Evolutionary conservation across 352 stramenopile species (phyloP), one percentile per base, ranked within the genome.

Genomic region (Globisporangium solare): DNA sequence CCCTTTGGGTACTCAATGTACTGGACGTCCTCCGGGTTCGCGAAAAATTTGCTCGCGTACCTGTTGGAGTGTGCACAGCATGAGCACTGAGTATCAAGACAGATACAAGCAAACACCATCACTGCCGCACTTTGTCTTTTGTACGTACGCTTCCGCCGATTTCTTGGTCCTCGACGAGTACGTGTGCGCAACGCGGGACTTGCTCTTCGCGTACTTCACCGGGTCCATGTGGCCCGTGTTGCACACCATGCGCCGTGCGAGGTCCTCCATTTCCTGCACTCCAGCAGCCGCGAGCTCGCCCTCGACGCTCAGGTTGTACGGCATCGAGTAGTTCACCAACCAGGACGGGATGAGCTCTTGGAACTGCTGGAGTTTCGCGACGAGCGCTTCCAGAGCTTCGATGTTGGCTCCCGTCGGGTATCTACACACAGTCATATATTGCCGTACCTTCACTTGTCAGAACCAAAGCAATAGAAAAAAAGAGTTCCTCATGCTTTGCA

Each of bases 301-400:
- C 22, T 76, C 42, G 1, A 88, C 56, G 47, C 61, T 83, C 50
- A 70, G 8, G 24, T 89, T 85, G 69, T 91, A 93, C 7, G 76
- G 74, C 45, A 93, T 54, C 32, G 68, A 70, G 56, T 91, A 93
- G 47, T 71, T 75, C 37, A 54, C 67, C 56, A 91, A 63, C 80
- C 83, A 91, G 18, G n/a, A 17, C 1, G 83, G 83, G 31, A 86
- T 54, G 17, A 52, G 31, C 2, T 57, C 48, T 0, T 54, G 31
- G 37, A 81, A 84, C 10, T 60, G 63, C 32, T 77, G 59, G 15
- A 87, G 49, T 41, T 66, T 82, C 6, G 60, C 31, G 13, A 91
- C 49, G 10, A 90, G 50, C 24, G 49, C 55, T 31, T 76, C 46
- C 42, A 89, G 89, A 14, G 84, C 67, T 20, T 58, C 22, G 20